Conservation (phyloP, 2,329 filamentous ascomycete genomes). For the Exophiala aquamarina region DNA sequence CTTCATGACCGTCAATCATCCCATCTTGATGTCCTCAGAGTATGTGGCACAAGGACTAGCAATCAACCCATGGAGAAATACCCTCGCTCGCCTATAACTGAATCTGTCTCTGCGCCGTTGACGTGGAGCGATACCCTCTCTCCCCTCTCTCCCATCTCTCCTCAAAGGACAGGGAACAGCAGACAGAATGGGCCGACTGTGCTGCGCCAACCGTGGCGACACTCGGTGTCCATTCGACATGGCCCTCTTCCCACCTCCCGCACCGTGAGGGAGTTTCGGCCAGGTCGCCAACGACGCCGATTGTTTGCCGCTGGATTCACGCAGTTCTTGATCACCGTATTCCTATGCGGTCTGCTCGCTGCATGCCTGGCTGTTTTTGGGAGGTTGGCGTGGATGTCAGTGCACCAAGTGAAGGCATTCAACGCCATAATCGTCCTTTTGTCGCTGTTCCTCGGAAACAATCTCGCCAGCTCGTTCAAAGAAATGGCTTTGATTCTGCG, state of each 20-base stretch:
- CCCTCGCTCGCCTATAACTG: neutral
- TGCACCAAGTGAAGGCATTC: constrained; percentile 25
- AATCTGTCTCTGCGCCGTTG: neutral
- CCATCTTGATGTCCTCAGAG: too few species aligned
- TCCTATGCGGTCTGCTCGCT: constrained; percentile 22
- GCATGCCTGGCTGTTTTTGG: constrained; percentile 19
- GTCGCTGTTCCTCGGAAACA: constrained; percentile 24
- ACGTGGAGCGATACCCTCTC: constrained; percentile 3
- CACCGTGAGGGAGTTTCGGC: constrained; percentile 25
- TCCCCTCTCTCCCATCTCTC: neutral
- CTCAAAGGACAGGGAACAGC: neutral
- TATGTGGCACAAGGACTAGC: neutral
- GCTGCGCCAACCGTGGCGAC: constrained; percentile 23
- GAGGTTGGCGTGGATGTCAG: constrained; percentile 14
- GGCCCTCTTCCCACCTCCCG: neutral
- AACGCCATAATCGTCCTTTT: constrained; percentile 27
- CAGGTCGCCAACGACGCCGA: constrained; percentile 19
- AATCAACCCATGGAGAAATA: constrained; percentile 7
- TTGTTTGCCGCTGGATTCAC: constrained; percentile 19
- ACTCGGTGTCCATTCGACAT: constrained; percentile 18
- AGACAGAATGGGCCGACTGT: neutral
- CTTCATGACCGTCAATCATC: too few species aligned
- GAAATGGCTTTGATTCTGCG: constrained; percentile 26
- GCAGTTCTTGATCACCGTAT: constrained; percentile 23
- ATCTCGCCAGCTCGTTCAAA: constrained; percentile 22